Percentiles rank a stretch among this genome's conserved stretches.
phyloP scores from a whole-genome alignment of 257 asterid genomes.

The Striga asiatica region DNA sequence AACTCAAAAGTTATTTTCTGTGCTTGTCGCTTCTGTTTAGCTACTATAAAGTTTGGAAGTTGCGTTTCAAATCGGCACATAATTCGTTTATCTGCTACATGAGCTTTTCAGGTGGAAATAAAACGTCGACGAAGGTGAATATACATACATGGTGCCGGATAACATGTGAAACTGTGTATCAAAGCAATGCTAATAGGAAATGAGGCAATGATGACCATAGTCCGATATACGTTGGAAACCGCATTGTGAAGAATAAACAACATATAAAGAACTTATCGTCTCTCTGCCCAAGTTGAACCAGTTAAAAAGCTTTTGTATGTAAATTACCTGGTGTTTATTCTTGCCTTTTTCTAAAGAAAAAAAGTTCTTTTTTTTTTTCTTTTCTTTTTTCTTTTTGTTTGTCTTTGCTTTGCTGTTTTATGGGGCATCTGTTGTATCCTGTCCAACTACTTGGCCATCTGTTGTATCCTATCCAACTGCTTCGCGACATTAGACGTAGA shows the following conservation, averaged over 20 bases:
- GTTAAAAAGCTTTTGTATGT: too few species aligned
- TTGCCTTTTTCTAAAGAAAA: too few species aligned
- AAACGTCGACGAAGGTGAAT: conserved; percentile 73
- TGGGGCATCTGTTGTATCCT: too few species aligned
- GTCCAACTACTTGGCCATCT: too few species aligned
- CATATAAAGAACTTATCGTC: conserved; percentile 11
- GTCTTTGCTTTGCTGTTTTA: too few species aligned
- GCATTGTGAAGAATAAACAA: too few species aligned
- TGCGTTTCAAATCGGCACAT: background rate
- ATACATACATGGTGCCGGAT: background rate
- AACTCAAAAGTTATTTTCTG: background rate
- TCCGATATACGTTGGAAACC: conserved; percentile 19
- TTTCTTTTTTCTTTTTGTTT: too few species aligned
- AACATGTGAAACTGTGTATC: conserved; percentile 5
- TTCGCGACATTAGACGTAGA: too few species aligned
- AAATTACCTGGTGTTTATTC: too few species aligned
- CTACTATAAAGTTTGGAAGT: background rate
- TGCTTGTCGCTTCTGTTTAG: background rate
- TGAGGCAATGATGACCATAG: conserved; percentile 19
- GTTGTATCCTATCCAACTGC: too few species aligned
- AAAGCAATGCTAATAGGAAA: conserved; percentile 17
- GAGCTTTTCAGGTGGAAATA: conserved; percentile 48
- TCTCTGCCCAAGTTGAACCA: conserved; percentile 31
- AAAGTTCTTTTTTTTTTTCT: too few species aligned
- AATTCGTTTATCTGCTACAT: background rate